Percentiles rank a stretch among this genome's conserved stretches.
phyloP scores from a whole-genome alignment of 2,329 filamentous ascomycete species.

The Purpureocillium takamizusanense region DNA sequence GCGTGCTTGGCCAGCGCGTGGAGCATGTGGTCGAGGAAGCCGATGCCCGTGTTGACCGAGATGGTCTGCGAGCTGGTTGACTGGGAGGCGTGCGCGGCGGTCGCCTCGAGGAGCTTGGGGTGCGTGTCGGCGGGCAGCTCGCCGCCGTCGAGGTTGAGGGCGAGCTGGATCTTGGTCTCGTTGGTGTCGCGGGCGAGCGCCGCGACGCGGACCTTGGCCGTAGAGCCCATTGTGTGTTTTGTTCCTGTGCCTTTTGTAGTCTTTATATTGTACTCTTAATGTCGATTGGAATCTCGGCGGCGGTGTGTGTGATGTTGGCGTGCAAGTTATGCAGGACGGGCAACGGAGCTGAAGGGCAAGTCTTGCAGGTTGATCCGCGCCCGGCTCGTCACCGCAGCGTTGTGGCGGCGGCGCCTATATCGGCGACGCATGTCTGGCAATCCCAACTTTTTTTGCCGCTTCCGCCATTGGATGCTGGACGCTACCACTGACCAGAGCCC shows the following conservation, averaged over 20 bases:
- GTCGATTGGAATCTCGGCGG: too few relatives aligned
- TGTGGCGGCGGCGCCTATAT: slow-evolving; percentile 14
- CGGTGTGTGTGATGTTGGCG: too few relatives aligned
- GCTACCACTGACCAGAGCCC: too few relatives aligned
- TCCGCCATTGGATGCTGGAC: background rate
- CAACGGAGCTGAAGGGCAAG: too few relatives aligned
- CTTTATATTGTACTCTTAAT: too few relatives aligned
- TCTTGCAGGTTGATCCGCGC: too few relatives aligned
- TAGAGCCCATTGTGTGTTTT: slow-evolving; percentile 18
- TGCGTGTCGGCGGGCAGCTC: slow-evolving; percentile 59
- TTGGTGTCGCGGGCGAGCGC: slow-evolving; percentile 85
- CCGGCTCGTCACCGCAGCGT: too few relatives aligned
- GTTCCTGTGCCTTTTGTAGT: too few relatives aligned
- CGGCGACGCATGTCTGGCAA: slow-evolving; percentile 10
- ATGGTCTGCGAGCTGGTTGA: slow-evolving; percentile 78
- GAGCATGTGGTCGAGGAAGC: slow-evolving; percentile 97
- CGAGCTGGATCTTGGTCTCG: slow-evolving; percentile 93
- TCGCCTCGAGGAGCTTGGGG: slow-evolving; percentile 37
- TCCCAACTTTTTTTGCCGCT: slow-evolving; percentile 7
- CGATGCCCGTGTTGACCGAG: slow-evolving; percentile 84
- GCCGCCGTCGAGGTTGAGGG: slow-evolving; percentile 89
- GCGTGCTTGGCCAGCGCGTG: slow-evolving; percentile 94
- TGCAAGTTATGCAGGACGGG: too few relatives aligned
- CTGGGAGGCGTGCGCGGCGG: slow-evolving; percentile 71
- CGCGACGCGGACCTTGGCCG: slow-evolving; percentile 51